phyloP scores from a whole-genome alignment of 176 grass and related monocot genomes.

The Canna indica region DNA sequence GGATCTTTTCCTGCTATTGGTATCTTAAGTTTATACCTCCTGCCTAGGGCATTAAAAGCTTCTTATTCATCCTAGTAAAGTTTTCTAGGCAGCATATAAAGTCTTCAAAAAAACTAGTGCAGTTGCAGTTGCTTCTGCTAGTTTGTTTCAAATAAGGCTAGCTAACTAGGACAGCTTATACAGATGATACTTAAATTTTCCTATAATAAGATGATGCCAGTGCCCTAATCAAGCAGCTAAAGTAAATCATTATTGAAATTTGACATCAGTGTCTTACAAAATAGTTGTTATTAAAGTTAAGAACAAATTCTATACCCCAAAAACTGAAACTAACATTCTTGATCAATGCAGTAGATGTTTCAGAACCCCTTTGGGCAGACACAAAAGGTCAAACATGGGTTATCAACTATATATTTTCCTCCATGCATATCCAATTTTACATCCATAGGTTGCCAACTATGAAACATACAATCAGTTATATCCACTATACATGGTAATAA shows the following conservation, averaged over 20 bases:
- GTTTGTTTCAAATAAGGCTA: background rate
- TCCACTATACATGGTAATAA: too few species aligned
- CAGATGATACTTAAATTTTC: background rate
- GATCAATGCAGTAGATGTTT: background rate
- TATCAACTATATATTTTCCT: background rate
- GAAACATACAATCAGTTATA: too few species aligned
- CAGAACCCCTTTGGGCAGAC: background rate
- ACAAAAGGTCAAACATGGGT: background rate
- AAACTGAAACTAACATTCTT: background rate
- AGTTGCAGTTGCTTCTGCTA: background rate
- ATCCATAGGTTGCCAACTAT: too few species aligned
- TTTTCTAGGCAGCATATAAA: background rate
- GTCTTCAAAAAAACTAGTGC: background rate
- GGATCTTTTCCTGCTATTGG: too few species aligned
- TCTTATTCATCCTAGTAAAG: too few species aligned
- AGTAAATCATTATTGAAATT: background rate
- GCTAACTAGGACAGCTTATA: background rate
- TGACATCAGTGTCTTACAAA: background rate
- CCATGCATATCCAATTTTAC: background rate
- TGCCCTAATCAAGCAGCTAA: too few species aligned
- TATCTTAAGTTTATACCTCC: too few species aligned
- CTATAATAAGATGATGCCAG: background rate
- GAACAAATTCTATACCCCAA: background rate
- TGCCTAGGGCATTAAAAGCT: too few species aligned
- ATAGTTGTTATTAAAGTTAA: too few species aligned